These are phyloP conservation scores for Lanmaoa rubissima DNA, from an alignment of 768 basidiomycete species.

Conservation along the genomic window DNA sequence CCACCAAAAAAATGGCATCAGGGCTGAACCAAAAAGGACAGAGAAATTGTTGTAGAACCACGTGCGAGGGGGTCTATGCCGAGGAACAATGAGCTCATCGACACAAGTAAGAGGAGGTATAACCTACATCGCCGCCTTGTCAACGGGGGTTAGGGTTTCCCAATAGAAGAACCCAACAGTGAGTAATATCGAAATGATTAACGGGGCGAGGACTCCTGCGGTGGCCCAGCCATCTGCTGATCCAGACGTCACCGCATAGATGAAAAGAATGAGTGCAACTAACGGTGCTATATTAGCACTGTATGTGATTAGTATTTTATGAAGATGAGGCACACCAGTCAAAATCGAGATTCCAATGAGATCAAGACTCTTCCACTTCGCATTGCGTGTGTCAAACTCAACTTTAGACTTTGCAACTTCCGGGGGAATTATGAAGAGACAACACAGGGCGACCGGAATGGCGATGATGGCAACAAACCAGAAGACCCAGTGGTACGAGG, in stretches of 20 bases:
- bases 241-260: slow-evolving; percentile 45
- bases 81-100: not conserved
- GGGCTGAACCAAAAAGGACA: slow-evolving; percentile 37
- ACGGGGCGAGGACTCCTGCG: slow-evolving; percentile 43
- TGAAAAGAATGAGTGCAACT: slow-evolving; percentile 40
- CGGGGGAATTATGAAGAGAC: slow-evolving; percentile 36
- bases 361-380: slow-evolving; percentile 36
- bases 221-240: slow-evolving; percentile 51
- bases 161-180: slow-evolving; percentile 48
- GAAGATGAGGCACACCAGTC: slow-evolving; percentile 29
- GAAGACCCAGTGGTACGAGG: slow-evolving; percentile 52
- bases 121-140: slow-evolving; percentile 43
- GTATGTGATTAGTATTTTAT: not conserved
- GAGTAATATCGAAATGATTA: slow-evolving; percentile 45
- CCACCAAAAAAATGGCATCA: slow-evolving; percentile 46
- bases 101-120: not conserved
- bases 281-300: not conserved
- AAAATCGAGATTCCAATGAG: slow-evolving; percentile 39
- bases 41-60: slow-evolving; percentile 44
- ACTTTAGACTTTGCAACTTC: slow-evolving; percentile 6
- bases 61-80: slow-evolving; percentile 38
- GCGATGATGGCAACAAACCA: slow-evolving; percentile 44
- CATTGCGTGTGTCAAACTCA: not conserved
- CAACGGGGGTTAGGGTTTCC: slow-evolving; percentile 41
- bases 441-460: slow-evolving; percentile 30